Conservation (phyloP, 345 rosid species). For the Cardamine resedifolia region DNA sequence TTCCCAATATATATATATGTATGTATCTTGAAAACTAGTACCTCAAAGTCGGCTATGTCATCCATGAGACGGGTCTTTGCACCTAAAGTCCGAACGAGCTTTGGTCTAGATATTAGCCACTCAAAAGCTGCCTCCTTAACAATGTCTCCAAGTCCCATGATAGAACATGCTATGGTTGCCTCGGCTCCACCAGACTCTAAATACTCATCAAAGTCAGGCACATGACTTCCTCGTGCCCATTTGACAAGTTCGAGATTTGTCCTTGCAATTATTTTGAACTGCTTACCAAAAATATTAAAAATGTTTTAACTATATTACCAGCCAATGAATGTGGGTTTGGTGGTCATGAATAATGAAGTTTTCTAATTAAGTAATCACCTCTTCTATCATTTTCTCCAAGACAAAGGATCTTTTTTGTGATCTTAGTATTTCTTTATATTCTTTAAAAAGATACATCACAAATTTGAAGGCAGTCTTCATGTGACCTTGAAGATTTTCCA, state of each 20-base stretch:
- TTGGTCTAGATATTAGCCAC: conserved; percentile 4
- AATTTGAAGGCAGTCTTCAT: conserved; percentile 16
- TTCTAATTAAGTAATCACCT: not conserved
- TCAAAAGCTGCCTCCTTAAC: not conserved
- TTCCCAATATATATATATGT: no score
- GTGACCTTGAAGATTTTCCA: conserved; percentile 11
- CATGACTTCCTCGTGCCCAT: conserved; percentile 12
- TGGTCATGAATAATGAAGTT: not conserved
- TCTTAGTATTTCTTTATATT: conserved; percentile 3
- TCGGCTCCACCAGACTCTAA: conserved; percentile 15
- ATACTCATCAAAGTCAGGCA: conserved; percentile 12
- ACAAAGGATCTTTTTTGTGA: conserved; percentile 1
- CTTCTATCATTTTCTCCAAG: conserved; percentile 11
- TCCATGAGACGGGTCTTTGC: conserved; percentile 9
- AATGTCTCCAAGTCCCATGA: not conserved
- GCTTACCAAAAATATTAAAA: not conserved
- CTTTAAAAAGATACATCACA: conserved; percentile 12
- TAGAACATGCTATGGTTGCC: not conserved
- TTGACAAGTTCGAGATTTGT: conserved; percentile 17
- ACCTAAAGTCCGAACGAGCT: not conserved
- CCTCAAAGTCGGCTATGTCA: not conserved
- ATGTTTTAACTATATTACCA: not conserved
- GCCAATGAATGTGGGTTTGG: not conserved
- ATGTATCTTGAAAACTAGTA: not conserved
- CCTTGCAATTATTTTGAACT: conserved; percentile 6